Base-by-base conservation (phyloP, 495 filamentous ascomycete genomes). In the Aspergillus steynii region DNA sequence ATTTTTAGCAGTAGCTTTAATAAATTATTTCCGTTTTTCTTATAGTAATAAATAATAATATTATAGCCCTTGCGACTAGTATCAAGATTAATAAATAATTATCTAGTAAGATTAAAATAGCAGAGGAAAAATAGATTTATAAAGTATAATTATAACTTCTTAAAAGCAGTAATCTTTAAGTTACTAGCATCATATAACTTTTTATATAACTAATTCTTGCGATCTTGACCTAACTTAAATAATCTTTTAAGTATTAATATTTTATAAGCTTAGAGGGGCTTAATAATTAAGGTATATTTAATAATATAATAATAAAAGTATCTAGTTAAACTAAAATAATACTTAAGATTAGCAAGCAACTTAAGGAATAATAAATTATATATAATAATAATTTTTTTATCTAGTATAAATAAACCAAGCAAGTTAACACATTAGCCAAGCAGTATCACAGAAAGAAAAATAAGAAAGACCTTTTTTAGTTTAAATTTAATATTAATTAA, bases 281-380 rank as follows among this genome's bases (percentile, higher is more conserved):
- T n/a, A 32, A 31, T 34, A 10, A 29, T 54, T n/a, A 29, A 29
- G 3, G 31, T 54, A 54, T 54, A 54, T 12, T 54, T 29, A 10
- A 8, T 32, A 54, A 54, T 54, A 54, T 54, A 54, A 34, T 54
- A 54, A 20, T n/a, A 20, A 29, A 54, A 54, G 20, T 54, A 54
- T 2, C 52, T 34, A 32, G 27, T 54, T 32, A 54, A 32, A 54
- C n/a, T 54, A 32, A 54, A 14, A 34, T 54, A 54, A n/a, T 32
- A 29, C 29, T 54, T 32, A 31, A 54, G 42, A 34, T 32, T 54
- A 20, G 20, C 5, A 29, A 54, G 32, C 4, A 54, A 5, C 7
- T 15, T 6, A 10, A 32, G 15, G 32, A 54, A 54, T 29, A 46
- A 7, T 46, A 46, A 15, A 8, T 46, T 46, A 46, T 7, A 8